These are phyloP conservation scores for Arthrinium phaeospermum DNA, from an alignment of 2,329 filamentous ascomycete genomes.

Conservation along the genomic window DNA sequence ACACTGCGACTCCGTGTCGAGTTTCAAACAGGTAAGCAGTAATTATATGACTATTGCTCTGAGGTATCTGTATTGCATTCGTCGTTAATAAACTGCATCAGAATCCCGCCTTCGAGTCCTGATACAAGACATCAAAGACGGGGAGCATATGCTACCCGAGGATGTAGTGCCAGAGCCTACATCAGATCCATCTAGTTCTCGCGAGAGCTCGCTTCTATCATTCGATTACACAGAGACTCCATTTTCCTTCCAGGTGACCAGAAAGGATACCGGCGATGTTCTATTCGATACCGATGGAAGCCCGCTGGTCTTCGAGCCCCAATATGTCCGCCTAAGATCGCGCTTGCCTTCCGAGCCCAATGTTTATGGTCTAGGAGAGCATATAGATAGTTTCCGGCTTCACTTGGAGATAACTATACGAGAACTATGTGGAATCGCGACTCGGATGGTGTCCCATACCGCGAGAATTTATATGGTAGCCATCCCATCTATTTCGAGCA, in stretches of 20 bases:
- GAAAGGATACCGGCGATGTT: slow-evolving; percentile 48
- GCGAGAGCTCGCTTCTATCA: slow-evolving; percentile 36
- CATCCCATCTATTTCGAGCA: slow-evolving; percentile 81
- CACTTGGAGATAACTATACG: slow-evolving; percentile 69
- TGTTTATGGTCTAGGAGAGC: slow-evolving; percentile 81
- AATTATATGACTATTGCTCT: too few relatives aligned
- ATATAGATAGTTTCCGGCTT: slow-evolving; percentile 72
- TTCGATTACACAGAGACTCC: slow-evolving; percentile 43
- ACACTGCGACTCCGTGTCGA: too few relatives aligned
- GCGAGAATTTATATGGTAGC: slow-evolving; percentile 74
- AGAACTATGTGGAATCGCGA: slow-evolving; percentile 75
- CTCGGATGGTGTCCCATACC: slow-evolving; percentile 63
- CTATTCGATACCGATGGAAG: slow-evolving; percentile 74
- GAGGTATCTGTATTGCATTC: background rate
- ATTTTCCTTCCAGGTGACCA: slow-evolving; percentile 50
- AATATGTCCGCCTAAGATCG: slow-evolving; percentile 77
- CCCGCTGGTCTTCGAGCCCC: slow-evolving; percentile 74
- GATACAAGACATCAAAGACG: slow-evolving; percentile 72
- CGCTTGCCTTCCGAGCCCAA: slow-evolving; percentile 71
- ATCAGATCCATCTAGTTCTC: slow-evolving; percentile 20
- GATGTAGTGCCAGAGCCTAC: slow-evolving; percentile 67
- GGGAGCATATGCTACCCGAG: slow-evolving; percentile 77
- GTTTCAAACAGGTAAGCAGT: too few relatives aligned
- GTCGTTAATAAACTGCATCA: too few relatives aligned
- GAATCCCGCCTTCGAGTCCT: slow-evolving; percentile 75